A percentile compares a stretch with the other conserved stretches of the same genome.
Evolutionary conservation across 768 basidiomycete genomes (phyloP).

Genomic region (Boletus huronensis): DNA sequence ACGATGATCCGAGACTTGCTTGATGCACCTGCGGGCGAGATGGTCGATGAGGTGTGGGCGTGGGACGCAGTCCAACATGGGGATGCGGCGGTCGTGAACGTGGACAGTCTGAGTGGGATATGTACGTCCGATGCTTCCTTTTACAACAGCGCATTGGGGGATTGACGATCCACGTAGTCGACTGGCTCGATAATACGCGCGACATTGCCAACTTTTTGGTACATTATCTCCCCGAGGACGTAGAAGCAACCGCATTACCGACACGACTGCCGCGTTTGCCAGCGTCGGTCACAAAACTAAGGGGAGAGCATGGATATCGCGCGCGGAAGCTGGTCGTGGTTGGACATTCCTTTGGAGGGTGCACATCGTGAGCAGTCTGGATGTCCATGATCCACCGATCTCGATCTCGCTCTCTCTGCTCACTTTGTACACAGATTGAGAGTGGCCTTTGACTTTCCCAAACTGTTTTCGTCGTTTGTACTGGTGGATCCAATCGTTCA

Average conservation of each 20-base stretch:
- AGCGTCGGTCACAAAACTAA: constrained; percentile 36
- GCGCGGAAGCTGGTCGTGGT: constrained; percentile 59
- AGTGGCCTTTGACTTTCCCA: constrained; percentile 60
- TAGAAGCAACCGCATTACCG: constrained; percentile 40
- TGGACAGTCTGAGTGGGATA: constrained; percentile 47
- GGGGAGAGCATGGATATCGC: constrained; percentile 46
- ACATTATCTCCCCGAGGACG: constrained; percentile 55
- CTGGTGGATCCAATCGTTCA: constrained; percentile 77
- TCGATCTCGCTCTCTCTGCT: neutral
- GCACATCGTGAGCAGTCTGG: constrained; percentile 54
- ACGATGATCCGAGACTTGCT: constrained; percentile 57
- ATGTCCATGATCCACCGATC: too few species aligned
- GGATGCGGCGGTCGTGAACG: constrained; percentile 76
- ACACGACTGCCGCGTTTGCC: constrained; percentile 52
- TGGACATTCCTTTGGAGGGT: constrained; percentile 86
- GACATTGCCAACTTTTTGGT: constrained; percentile 77
- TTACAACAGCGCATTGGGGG: too few species aligned
- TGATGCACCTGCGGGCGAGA: constrained; percentile 32
- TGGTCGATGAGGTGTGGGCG: constrained; percentile 73
- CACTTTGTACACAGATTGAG: constrained; percentile 42
- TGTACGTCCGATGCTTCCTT: constrained; percentile 42
- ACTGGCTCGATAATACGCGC: constrained; percentile 75
- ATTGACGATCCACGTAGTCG: constrained; percentile 41
- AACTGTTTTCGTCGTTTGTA: constrained; percentile 66
- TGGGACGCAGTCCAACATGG: constrained; percentile 87